phyloP scores from a whole-genome alignment of 106 monocot genomes.

The Vanilla planifolia region DNA sequence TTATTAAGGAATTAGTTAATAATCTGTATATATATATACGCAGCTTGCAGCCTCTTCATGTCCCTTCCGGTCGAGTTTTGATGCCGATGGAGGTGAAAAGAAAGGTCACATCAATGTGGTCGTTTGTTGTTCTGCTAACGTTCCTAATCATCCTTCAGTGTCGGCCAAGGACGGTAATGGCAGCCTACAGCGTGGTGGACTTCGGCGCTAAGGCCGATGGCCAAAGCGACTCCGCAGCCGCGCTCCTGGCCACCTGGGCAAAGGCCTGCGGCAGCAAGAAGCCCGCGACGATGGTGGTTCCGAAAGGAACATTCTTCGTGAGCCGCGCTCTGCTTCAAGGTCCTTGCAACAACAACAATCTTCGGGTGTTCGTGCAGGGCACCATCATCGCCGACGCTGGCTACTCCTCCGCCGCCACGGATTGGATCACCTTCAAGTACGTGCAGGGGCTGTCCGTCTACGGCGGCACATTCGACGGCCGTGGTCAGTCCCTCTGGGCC shows the following conservation, averaged over 20 bases:
- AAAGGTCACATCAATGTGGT: too few species aligned
- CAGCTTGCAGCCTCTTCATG: too few species aligned
- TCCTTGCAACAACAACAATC: conserved; percentile 20
- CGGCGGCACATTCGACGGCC: conserved; percentile 33
- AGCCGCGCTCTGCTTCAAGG: conserved; percentile 25
- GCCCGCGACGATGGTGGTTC: conserved; percentile 20
- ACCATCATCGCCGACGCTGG: conserved; percentile 17
- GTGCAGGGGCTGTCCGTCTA: conserved; percentile 30
- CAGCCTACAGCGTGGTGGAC: conserved; percentile 18
- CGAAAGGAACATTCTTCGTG: conserved; percentile 21
- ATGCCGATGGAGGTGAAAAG: too few species aligned
- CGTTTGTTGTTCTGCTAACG: too few species aligned
- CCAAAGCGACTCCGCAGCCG: conserved; percentile 12
- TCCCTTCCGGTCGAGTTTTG: too few species aligned
- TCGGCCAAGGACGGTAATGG: too few species aligned
- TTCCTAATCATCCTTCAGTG: too few species aligned
- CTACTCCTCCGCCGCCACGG: not conserved
- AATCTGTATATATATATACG: too few species aligned
- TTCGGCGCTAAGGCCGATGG: conserved; percentile 29
- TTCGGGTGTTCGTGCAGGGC: conserved; percentile 28
- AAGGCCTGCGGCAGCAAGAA: conserved; percentile 14
- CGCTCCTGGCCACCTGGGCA: conserved; percentile 33
- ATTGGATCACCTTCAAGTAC: conserved; percentile 34
- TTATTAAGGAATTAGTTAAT: too few species aligned
- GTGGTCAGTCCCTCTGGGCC: conserved; percentile 26